Base-by-base conservation (phyloP, 2,329 filamentous ascomycete genomes). In the Phialophora chinensis region DNA sequence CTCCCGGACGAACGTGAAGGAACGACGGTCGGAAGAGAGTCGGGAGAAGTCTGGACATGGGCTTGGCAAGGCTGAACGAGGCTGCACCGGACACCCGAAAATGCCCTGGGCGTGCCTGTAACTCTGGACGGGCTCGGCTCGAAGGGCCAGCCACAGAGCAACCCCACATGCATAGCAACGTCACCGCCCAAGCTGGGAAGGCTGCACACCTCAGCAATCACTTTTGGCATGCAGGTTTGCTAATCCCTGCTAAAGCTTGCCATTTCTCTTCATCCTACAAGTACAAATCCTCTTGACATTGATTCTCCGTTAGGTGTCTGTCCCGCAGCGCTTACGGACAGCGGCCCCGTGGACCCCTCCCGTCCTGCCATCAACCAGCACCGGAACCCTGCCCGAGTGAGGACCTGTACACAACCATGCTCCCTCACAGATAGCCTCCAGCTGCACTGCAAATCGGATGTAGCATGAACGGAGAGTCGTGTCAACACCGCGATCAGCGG, bases 401-500 rank as follows among this genome's bases (percentile, higher is more conserved):
- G 52, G 60, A 60, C 58, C 49, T 35, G 54, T 12, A 58, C 58
- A 67, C 62, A 66, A 50, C 60, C 68, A 70, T 70, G 68, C 65
- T 65, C 68, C 68, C 68, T 60, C 68, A 68, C 63, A 68, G 68
- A 70, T 70, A 70, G 66, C 69, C 67, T 62, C 60, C 56, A 60
- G 56, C 52, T 54, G 49, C 66, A 60, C 63, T 63, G 66, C 69
- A 23, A 33, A 68, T 53, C 68, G 67, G 66, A 66, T 65, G 68
- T 79, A 86, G 84, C 80, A 91, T 91, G 85, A 84, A 92, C 82
- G 85, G 83, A 77, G 91, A 95, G 82, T 89, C 89, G 74, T 86
- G 90, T 78, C 90, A 90, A 79, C 86, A 91, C 81, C 88, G 91
- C 77, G 91, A 96, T 81, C 86, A 88, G 79, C 87, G 93, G 75